A percentile compares a stretch with the other conserved stretches of the same genome.
phyloP scores from a whole-genome alignment of 768 basidiomycete genomes.

The Lactifluus rugatus region DNA sequence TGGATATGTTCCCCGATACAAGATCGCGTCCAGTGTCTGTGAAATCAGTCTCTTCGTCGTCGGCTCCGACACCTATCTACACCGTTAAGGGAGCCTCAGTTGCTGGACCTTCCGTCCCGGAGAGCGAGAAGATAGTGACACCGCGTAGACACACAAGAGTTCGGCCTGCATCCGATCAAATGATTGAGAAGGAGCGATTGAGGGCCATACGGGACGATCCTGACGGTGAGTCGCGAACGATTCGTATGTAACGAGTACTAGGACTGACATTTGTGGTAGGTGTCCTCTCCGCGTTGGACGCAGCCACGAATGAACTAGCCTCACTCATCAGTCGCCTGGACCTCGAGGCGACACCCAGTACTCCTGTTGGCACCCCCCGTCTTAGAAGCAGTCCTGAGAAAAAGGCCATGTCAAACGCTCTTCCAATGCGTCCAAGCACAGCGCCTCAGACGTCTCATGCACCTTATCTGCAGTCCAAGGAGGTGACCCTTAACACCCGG shows the following conservation, averaged over 20 bases:
- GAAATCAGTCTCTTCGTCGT: neutral
- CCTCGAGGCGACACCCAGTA: constrained; percentile 63
- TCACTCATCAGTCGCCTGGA: constrained; percentile 74
- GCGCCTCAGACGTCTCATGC: constrained; percentile 40
- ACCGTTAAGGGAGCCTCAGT: constrained; percentile 44
- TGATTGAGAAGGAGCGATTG: constrained; percentile 40
- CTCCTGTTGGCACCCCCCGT: constrained; percentile 30
- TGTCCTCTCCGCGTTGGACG: constrained; percentile 60
- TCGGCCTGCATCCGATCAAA: constrained; percentile 58
- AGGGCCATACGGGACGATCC: constrained; percentile 40
- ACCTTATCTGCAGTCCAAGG: constrained; percentile 36
- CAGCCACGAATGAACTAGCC: constrained; percentile 72
- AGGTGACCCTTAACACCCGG: constrained; percentile 5
- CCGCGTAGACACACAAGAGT: constrained; percentile 36
- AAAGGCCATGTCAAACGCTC: constrained; percentile 26
- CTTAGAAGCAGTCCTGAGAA: constrained; percentile 29
- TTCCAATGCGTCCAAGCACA: constrained; percentile 27
- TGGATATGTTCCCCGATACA: constrained; percentile 46
- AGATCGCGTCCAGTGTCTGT: constrained; percentile 9
- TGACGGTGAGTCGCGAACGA: constrained; percentile 33
- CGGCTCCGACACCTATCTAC: constrained; percentile 25
- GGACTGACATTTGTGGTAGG: constrained; percentile 27
- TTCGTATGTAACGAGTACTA: neutral
- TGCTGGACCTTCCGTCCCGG: constrained; percentile 37
- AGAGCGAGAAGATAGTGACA: constrained; percentile 22